A percentile compares a stretch with the other conserved stretches of the same genome.
These are phyloP conservation scores for Stagonosporopsis tanaceti DNA, from an alignment of 2,329 filamentous ascomycete genomes.

Conservation along the genomic window DNA sequence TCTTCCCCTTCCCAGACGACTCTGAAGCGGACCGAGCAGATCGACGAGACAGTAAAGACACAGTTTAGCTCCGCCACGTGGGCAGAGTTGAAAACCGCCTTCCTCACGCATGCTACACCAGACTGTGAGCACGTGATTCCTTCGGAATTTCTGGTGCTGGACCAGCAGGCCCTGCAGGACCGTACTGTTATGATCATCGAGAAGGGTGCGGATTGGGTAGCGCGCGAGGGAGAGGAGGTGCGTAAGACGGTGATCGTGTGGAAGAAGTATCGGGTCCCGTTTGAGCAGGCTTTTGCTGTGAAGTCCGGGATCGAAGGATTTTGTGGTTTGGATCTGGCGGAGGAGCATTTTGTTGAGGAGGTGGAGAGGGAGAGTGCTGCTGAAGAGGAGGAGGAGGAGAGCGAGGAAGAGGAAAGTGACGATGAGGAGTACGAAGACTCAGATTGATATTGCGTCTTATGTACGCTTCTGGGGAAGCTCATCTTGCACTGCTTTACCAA, in stretches of 20 bases:
- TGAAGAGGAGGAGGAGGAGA: background rate
- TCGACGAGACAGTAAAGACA: background rate
- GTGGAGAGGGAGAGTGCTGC: background rate
- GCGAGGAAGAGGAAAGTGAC: no score
- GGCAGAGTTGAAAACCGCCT: background rate
- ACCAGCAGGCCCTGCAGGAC: background rate
- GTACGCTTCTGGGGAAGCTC: conserved; percentile 17
- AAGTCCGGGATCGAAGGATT: background rate
- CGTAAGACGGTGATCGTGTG: background rate
- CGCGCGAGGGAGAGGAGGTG: no score
- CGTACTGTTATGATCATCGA: background rate
- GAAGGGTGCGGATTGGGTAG: background rate
- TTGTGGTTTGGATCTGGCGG: background rate
- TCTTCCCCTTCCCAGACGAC: background rate
- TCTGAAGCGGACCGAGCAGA: background rate
- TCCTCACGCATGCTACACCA: background rate
- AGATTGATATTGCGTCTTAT: background rate
- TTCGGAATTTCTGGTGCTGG: background rate
- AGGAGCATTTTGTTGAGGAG: background rate
- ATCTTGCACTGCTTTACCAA: conserved; percentile 22
- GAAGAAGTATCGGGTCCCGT: background rate
- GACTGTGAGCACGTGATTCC: background rate
- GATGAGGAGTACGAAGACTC: background rate
- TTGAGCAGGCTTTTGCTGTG: background rate
- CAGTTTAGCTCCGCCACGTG: background rate